Evolutionary conservation across 305 asterid genomes (phyloP), one percentile per base, ranked within the genome.

Genomic region (Monarda citriodora): DNA sequence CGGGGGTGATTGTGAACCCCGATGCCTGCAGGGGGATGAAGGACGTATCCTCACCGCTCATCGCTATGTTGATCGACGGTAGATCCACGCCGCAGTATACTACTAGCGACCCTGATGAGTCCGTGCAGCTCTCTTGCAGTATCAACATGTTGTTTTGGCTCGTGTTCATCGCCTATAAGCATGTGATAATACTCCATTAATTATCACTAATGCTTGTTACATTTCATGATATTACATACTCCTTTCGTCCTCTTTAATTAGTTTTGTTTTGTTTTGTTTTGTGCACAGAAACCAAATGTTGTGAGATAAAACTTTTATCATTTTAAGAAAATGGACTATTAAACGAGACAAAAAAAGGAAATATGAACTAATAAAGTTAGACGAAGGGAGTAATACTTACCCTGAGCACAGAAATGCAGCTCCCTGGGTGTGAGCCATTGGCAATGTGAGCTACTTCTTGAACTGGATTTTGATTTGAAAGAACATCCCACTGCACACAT

Each of bases 121-220:
- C 99, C n/a, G 70, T 69, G 85, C 98, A 95, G 79, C 94, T 91
- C 58, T 95, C 99, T 75, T 95, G 99, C 21, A 95, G 91, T 32
- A 95, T 87, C 72, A 95, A 42, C 94, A 85, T 91, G 81, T 86
- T 87, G 87, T 84, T 88, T 54, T 91, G 98, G 78, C 87, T 80
- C 1, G 97, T 77, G 75, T 82, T 87, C 58, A 67, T 66, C 26
- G 95, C 98, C 99, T 91, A 76, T 32, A 49, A 53, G 12, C 6
- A 13, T 20, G 2, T 7, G 3, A 10, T 7, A n/a, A n/a, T 16
- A 26, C 31, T 26, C 31, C 5, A 26, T 26, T 26, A n/a, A n/a
- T n/a, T n/a, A n/a, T n/a, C n/a, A n/a, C n/a, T n/a, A n/a, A n/a
- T n/a, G n/a, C n/a, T n/a, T n/a, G n/a, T n/a, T n/a, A n/a, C n/a